A percentile compares a stretch with the other conserved stretches of the same genome.
phyloP scores from a whole-genome alignment of 805 yeast species.

The Schwanniomyces sp. region DNA sequence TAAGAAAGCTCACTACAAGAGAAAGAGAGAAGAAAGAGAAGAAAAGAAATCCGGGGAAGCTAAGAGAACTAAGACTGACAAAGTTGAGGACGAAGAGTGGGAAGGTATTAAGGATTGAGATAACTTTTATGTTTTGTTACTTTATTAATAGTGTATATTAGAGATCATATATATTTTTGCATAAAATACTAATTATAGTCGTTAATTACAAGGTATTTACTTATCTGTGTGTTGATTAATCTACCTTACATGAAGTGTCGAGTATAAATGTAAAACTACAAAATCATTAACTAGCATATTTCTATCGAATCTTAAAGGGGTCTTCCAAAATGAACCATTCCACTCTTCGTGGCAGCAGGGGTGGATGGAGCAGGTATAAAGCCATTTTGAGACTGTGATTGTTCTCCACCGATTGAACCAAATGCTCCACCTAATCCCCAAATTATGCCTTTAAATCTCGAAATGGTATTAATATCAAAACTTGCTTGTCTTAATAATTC shows the following conservation, averaged over 20 bases:
- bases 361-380: conserved; percentile 19
- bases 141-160: conserved; percentile 2
- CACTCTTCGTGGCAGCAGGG: conserved; percentile 21
- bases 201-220: not conserved
- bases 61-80: conserved; percentile 13
- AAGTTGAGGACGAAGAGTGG: conserved; percentile 21
- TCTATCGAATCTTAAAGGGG: conserved; percentile 11
- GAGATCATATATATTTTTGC: not conserved
- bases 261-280: not conserved
- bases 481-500: conserved; percentile 43
- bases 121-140: not conserved
- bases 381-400: conserved; percentile 5
- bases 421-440: conserved; percentile 47
- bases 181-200: not conserved
- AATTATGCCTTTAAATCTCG: conserved; percentile 48
- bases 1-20: conserved; percentile 52
- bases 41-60: conserved; percentile 27
- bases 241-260: not conserved
- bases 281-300: not conserved
- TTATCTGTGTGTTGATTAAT: not conserved
- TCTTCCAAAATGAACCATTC: conserved; percentile 31
- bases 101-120: conserved; percentile 25
- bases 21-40: conserved; percentile 53
- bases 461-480: conserved; percentile 18
- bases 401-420: conserved; percentile 5